A percentile compares a stretch with the other conserved stretches of the same genome.
Evolutionary conservation across 2,329 filamentous ascomycete species (phyloP).

Genomic region (Fusarium beomiforme): DNA sequence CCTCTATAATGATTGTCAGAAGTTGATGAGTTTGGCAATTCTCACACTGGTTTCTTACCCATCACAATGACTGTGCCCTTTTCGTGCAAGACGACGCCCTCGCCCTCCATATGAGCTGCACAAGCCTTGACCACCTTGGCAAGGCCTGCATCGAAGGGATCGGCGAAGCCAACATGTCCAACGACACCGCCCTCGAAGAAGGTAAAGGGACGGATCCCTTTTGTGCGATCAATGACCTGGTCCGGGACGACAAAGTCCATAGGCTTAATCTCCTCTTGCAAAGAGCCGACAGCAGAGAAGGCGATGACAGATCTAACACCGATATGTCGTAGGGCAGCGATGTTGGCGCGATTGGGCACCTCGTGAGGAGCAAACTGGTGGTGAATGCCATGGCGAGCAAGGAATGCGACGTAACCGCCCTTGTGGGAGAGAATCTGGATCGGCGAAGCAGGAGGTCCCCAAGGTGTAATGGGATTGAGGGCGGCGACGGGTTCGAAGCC

Average conservation of each 20-base stretch:
- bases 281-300: constrained; percentile 92
- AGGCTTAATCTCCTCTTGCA: constrained; percentile 92
- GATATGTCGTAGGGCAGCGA: constrained; percentile 91
- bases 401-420: constrained; percentile 86
- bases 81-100: constrained; percentile 85
- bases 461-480: constrained; percentile 82
- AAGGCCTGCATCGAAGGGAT: constrained; percentile 87
- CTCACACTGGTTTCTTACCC: constrained; percentile 59
- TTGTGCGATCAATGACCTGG: constrained; percentile 97
- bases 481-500: constrained; percentile 86
- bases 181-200: constrained; percentile 96
- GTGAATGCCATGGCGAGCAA: constrained; percentile 89
- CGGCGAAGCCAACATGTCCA: constrained; percentile 93
- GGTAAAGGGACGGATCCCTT: constrained; percentile 92
- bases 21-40: constrained; percentile 4
- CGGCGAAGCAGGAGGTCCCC: constrained; percentile 79
- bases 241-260: constrained; percentile 97
- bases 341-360: constrained; percentile 94
- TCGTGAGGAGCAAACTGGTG: constrained; percentile 94
- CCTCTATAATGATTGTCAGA: constrained; percentile 67
- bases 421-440: constrained; percentile 91
- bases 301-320: constrained; percentile 93
- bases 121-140: constrained; percentile 81
- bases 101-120: constrained; percentile 79
- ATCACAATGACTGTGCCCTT: constrained; percentile 91